Evolutionary conservation across 2,329 filamentous ascomycete species (phyloP), one percentile per base, ranked within the genome.

Genomic region (Chrysosporium queenslandicum): DNA sequence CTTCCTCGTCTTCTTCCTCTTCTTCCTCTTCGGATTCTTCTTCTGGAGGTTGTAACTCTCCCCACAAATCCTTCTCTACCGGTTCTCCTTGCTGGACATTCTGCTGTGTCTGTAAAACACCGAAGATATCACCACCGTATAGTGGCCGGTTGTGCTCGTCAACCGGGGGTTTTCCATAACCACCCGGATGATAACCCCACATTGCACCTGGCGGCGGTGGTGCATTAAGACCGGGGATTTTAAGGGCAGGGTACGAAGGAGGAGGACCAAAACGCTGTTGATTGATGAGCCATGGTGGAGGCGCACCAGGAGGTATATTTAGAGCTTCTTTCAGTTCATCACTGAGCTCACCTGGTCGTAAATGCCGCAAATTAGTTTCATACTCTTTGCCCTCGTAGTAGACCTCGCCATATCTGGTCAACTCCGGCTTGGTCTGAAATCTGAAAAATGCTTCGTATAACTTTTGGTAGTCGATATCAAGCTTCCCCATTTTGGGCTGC

Each of bases 351-450:
- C 92, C 92, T 1, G 92, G 87, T 58, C 89, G 83, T 55, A 96
- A 80, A 70, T 96, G 87, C 61, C 87, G 84, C 58, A 94, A 79
- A 66, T 97, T 94, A 0, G 92, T 95, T 70, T 98, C 92, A 64
- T 87, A 92, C 67, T 98, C 92, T 68, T 98, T 98, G 65, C 92
- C 92, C 70, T 98, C 92, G 67, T 97, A 97, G 70, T 98, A 98
- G n/a, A 98, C 90, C 68, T 98, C 92, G 37, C 92, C 92, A 61
- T 95, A 98, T 40, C 90, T 81, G 29, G 92, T 97, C 57, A 98
- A 74, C 60, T 89, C 83, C 0, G 92, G 92, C 71, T 98, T 98
- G 37, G 88, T 94, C 72, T 98, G 92, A 66, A 95, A 94, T 55
- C 89, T 82, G 76, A 98, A 98, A 75, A 98, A 98, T 3, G 92